Base-by-base conservation (phyloP, 2,329 filamentous ascomycete genomes). In the Alternaria dauci region DNA sequence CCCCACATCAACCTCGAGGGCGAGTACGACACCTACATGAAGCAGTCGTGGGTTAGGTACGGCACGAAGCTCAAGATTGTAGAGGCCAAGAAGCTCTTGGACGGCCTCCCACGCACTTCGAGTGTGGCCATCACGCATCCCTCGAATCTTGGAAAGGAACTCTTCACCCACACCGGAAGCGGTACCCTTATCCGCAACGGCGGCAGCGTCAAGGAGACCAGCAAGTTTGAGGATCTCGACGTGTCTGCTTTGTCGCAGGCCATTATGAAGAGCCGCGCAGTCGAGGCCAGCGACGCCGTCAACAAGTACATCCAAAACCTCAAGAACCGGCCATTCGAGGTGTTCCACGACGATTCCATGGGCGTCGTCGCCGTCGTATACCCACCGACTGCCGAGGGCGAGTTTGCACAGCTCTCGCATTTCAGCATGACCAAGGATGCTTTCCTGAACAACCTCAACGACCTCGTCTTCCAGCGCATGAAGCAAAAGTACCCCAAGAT, bases 121-220 rank as follows among this genome's bases (percentile, higher is more conserved):
- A 96, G 92, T 71, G 94, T 99, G 51, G 95, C 95, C 63, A 98
- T 99, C 74, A 99, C 98, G 71, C 94, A 98, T 81, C 94, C 95
- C 2, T 93, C 92, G 66, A 94, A 96, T 78, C 85, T 99, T 43
- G 94, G 98, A 81, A 97, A 96, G 82, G 95, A 99, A 79, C 84
- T 98, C 6, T 97, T 98, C 81, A 98, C 94, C 16, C 93, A 98
- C 80, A 95, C 93, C 11, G 94, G 95, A 68, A 94, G 94, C 50
- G 94, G 95, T 61, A 98, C 94, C 34, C 83, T 98, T 62, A 96
- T 98, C 74, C 89, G 94, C 69, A 88, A 94, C 41, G 95, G 95
- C 58, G 94, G 94, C 80, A 97, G 96, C 83, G 87, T 98, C 36
- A 87, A 91, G 69, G 90, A 89, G 51, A 90, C 89, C 58, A 87